These are phyloP conservation scores for Byssothecium circinans DNA, from an alignment of 2,329 filamentous ascomycete species.

Conservation along the genomic window DNA sequence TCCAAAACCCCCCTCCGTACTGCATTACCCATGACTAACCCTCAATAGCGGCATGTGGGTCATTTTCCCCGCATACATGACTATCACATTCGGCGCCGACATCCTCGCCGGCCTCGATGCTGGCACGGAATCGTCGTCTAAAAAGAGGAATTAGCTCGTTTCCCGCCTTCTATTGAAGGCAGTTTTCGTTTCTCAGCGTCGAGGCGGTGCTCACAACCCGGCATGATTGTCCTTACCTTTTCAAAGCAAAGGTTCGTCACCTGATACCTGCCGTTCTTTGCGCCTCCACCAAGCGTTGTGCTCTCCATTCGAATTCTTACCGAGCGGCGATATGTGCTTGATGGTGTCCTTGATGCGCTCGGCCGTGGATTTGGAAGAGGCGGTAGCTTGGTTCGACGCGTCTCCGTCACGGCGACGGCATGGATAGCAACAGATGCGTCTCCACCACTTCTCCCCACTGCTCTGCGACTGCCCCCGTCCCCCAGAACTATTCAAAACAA, in stretches of 20 bases:
- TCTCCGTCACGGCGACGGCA: no score
- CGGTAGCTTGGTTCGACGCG: neutral
- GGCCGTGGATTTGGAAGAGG: neutral
- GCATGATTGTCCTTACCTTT: slow-evolving; percentile 3
- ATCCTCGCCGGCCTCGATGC: slow-evolving; percentile 61
- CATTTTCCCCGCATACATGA: slow-evolving; percentile 64
- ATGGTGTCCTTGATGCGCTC: neutral
- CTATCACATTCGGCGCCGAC: slow-evolving; percentile 61
- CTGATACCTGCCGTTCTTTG: neutral
- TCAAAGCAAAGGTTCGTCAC: slow-evolving; percentile 8
- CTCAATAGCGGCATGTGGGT: slow-evolving; percentile 63
- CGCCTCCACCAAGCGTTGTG: neutral
- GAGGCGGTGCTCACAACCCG: neutral
- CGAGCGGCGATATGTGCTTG: slow-evolving; percentile 1
- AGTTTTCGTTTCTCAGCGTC: neutral
- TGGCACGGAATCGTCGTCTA: slow-evolving; percentile 38
- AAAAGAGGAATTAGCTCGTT: slow-evolving; percentile 24
- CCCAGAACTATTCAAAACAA: neutral
- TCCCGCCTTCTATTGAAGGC: neutral
- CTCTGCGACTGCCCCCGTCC: neutral
- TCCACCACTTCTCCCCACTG: neutral
- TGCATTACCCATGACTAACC: slow-evolving; percentile 9
- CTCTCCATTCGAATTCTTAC: neutral
- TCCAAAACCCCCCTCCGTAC: neutral
- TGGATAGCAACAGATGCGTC: neutral